Conservation (phyloP, 75 land plant genomes). For the Pinus tabuliformis region DNA sequence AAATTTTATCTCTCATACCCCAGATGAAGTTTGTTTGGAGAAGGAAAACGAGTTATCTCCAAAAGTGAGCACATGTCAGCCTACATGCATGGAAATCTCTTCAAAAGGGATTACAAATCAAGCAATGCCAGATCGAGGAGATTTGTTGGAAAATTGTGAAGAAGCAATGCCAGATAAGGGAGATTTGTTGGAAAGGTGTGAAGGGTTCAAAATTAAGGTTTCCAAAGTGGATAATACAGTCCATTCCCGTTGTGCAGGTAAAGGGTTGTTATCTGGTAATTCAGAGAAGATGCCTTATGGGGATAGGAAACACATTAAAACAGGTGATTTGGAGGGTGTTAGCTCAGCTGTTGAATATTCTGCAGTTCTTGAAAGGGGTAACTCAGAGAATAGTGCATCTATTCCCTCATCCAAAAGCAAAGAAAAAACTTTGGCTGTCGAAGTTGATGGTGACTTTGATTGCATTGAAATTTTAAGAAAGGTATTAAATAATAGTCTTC, state of each 20-base stretch:
- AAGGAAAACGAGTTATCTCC: not conserved
- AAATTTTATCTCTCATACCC: not conserved
- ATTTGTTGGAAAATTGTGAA: not conserved
- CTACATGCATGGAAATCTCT: not conserved
- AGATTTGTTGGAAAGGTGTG: not conserved
- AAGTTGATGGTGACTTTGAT: not conserved
- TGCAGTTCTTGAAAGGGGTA: not conserved
- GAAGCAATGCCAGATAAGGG: not conserved
- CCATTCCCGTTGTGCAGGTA: not conserved
- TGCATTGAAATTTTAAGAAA: not conserved
- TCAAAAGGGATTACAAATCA: not conserved
- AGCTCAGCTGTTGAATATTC: not conserved
- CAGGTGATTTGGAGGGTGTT: not conserved
- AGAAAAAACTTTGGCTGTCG: not conserved
- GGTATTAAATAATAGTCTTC: not conserved
- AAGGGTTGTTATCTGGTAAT: not conserved
- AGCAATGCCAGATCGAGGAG: not conserved
- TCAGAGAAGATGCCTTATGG: not conserved
- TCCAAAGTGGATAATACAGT: not conserved
- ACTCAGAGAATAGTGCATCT: not conserved
- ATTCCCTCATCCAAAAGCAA: not conserved
- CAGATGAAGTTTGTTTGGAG: constrained; percentile 6
- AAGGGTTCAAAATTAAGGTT: not conserved
- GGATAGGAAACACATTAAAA: not conserved
- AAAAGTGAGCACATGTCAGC: not conserved